A percentile compares a stretch with the other conserved stretches of the same genome.
Conservation (phyloP, 2,329 filamentous ascomycete genomes). For the Xylaria sp. region DNA sequence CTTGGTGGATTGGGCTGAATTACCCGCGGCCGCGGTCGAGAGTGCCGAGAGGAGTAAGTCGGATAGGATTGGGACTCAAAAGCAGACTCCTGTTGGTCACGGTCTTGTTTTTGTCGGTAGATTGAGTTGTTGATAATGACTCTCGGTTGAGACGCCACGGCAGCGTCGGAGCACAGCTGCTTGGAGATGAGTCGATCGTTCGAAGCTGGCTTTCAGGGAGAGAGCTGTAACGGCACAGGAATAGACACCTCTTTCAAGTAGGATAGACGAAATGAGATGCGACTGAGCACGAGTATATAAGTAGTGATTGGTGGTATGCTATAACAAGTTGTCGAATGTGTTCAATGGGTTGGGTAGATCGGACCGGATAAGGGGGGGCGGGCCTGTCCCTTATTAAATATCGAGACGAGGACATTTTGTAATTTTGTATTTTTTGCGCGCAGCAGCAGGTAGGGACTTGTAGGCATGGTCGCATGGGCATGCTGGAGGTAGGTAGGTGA, state of each 20-base stretch:
- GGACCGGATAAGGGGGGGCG: constrained; percentile 21
- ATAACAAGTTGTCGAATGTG: constrained; percentile 26
- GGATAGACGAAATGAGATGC: constrained; percentile 16
- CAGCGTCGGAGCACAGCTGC: constrained; percentile 39
- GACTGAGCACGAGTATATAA: not conserved
- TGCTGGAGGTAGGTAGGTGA: constrained; percentile 15
- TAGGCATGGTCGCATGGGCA: constrained; percentile 3
- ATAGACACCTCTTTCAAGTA: constrained; percentile 8
- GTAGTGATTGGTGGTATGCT: constrained; percentile 9
- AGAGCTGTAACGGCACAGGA: constrained; percentile 41
- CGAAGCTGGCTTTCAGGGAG: constrained; percentile 36
- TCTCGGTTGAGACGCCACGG: constrained; percentile 41
- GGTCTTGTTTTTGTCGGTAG: constrained; percentile 35
- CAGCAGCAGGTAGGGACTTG: constrained; percentile 22
- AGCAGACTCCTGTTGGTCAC: constrained; percentile 25
- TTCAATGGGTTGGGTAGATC: constrained; percentile 23
- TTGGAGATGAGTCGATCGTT: constrained; percentile 38
- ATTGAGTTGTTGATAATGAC: constrained; percentile 45
- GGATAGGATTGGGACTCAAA: constrained; percentile 33
- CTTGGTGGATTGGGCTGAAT: constrained; percentile 42
- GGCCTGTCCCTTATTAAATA: constrained; percentile 35
- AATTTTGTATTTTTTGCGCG: constrained; percentile 42
- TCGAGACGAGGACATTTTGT: constrained; percentile 31
- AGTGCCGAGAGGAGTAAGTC: constrained; percentile 23
- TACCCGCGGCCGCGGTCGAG: constrained; percentile 37